phyloP scores from a whole-genome alignment of 176 grass and related monocot species.

The Aechmea fasciata region DNA sequence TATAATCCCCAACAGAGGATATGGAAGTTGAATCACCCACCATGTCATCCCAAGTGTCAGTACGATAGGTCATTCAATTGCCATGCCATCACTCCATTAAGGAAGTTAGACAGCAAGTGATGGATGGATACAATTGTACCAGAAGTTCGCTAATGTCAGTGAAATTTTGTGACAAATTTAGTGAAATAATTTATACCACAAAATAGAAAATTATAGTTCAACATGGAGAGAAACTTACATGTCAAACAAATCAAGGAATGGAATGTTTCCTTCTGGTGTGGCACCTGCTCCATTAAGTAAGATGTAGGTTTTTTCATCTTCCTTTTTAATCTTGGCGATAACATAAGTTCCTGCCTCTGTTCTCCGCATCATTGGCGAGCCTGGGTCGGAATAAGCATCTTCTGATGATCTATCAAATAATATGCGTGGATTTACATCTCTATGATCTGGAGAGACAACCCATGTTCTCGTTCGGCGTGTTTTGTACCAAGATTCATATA shows the following conservation, averaged over 20 bases:
- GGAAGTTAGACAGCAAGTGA: no score
- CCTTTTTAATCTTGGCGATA: slow-evolving; percentile 88
- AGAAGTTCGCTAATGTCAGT: no score
- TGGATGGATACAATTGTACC: no score
- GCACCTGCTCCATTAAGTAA: slow-evolving; percentile 92
- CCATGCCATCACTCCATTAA: no score
- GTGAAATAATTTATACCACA: not conserved
- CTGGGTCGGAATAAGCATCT: slow-evolving; percentile 98
- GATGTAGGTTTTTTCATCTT: slow-evolving; percentile 61
- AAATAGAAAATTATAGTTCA: slow-evolving; percentile 15
- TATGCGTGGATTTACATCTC: slow-evolving; percentile 54
- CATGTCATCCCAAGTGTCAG: no score
- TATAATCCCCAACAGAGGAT: no score
- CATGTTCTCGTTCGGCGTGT: slow-evolving; percentile 95
- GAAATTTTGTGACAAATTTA: no score
- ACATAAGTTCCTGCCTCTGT: slow-evolving; percentile 81
- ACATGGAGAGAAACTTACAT: slow-evolving; percentile 47
- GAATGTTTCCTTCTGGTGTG: slow-evolving; percentile 94
- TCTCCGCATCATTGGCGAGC: slow-evolving; percentile 92
- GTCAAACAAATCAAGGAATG: slow-evolving; percentile 97
- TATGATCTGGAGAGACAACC: slow-evolving; percentile 76
- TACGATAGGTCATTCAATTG: no score
- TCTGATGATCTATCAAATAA: slow-evolving; percentile 96
- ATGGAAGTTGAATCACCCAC: no score
- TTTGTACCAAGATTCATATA: slow-evolving; percentile 99